Evolutionary conservation across 169 alveolate species (phyloP).

Genomic region (Prorocentrum cordatum): DNA sequence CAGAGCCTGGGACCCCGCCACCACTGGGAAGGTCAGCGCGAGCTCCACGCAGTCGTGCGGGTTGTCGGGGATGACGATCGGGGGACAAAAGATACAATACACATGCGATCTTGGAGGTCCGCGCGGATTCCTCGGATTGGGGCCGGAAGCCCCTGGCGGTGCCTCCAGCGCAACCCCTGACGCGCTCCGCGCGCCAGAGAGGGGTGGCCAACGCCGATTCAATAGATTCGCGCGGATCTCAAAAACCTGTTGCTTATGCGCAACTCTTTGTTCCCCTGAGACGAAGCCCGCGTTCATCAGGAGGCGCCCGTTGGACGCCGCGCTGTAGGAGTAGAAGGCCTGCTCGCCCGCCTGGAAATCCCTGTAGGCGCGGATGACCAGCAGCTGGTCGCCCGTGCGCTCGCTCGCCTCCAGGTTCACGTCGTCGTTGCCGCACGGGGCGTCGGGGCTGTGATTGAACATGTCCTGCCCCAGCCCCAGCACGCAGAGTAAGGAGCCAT

Average conservation of each 20-base stretch:
- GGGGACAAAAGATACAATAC: background rate
- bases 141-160: no score
- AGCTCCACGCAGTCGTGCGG: background rate
- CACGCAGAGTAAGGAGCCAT: background rate
- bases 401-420: background rate
- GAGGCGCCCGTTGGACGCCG: constrained; percentile 19
- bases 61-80: background rate
- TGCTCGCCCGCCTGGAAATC: background rate
- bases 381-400: background rate
- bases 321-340: constrained; percentile 9
- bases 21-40: background rate
- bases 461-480: constrained; percentile 1
- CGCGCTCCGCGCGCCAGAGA: background rate
- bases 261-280: background rate
- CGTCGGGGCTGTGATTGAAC: constrained; percentile 6
- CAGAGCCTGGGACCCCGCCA: no score
- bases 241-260: background rate
- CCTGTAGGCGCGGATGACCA: background rate
- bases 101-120: background rate
- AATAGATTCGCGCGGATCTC: background rate
- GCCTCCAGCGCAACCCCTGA: no score
- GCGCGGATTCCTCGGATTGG: no score
- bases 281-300: constrained; percentile 4
- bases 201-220: background rate
- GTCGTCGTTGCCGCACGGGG: background rate